Base-by-base conservation (phyloP, 148 eudicot genomes). In the Chenopodium album region DNA sequence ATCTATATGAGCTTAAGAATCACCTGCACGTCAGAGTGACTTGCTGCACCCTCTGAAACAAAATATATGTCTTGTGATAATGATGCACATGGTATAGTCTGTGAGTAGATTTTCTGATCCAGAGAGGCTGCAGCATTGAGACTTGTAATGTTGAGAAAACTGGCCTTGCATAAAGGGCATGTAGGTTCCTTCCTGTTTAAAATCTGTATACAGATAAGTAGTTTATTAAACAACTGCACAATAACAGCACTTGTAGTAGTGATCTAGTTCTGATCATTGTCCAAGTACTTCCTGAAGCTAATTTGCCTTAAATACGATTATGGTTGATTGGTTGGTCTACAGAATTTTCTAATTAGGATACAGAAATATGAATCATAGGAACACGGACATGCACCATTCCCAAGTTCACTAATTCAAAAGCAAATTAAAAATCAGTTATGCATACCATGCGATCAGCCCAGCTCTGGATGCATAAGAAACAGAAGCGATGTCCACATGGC, bases 401-500 rank as follows among this genome's bases (percentile, higher is more conserved):
- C 37, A 6, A 78, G 64, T 63, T 54, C 71, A 72, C 16, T 48
- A 59, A 31, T 59, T 12, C 20, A 60, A 13, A 81, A 83, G 76
- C 19, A 71, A 82, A 34, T 44, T 29, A 77, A 41, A 11, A 80
- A 20, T n/a, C 20, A 72, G 63, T 44, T 77, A 75, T 64, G 69
- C 84, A 73, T 89, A 95, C 99, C 97, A 89, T 80, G 66, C 63
- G 85, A 87, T 96, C 94, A 80, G 97, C 92, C 99, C 99, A 96
- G 66, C 66, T 86, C 89, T 91, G 94, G 84, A 96, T 96, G 91
- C 99, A 96, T 34, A 90, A 77, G 85, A 94, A 94, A 85, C 98
- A 96, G 86, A 94, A 96, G 56, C 99, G 90, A 87, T 96, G 99
- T 63, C 99, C 99, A 87, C 99, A 96, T 64, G 89, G 92, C 81